phyloP scores from a whole-genome alignment of 179 eudicot species.

The Beta macrorhiza region DNA sequence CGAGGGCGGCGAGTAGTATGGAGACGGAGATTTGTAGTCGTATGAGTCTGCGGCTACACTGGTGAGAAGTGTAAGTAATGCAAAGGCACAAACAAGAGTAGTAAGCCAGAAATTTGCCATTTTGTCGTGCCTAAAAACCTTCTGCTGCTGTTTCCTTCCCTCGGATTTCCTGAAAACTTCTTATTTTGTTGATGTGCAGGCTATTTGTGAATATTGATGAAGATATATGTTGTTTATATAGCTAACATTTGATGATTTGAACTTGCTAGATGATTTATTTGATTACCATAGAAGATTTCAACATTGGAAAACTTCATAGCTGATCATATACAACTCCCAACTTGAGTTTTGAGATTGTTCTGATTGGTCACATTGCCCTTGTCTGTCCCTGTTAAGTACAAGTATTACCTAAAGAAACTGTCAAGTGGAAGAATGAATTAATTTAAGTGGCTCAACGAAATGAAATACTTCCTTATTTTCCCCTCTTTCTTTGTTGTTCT shows the following conservation, averaged over 20 bases:
- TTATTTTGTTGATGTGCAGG: background rate
- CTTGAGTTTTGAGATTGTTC: background rate
- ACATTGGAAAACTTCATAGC: background rate
- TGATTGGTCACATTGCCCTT: background rate
- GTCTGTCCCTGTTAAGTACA: background rate
- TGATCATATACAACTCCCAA: background rate
- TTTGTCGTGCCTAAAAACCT: background rate
- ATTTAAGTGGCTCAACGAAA: background rate
- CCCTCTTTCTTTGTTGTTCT: background rate
- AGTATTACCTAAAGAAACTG: background rate
- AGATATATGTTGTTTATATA: background rate
- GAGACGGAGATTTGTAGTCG: background rate
- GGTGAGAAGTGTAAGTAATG: background rate
- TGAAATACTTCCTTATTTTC: background rate
- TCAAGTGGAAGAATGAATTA: background rate
- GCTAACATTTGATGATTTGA: background rate
- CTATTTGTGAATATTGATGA: background rate
- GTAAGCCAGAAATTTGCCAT: conserved; percentile 10
- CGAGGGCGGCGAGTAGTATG: background rate
- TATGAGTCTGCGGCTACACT: conserved; percentile 9
- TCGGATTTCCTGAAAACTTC: background rate
- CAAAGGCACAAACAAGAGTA: conserved; percentile 3
- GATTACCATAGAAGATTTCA: background rate
- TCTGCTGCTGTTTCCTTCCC: background rate
- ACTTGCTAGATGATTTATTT: background rate